Conservation (phyloP, 495 filamentous ascomycete genomes). For the Aspergillus funiculosus region DNA sequence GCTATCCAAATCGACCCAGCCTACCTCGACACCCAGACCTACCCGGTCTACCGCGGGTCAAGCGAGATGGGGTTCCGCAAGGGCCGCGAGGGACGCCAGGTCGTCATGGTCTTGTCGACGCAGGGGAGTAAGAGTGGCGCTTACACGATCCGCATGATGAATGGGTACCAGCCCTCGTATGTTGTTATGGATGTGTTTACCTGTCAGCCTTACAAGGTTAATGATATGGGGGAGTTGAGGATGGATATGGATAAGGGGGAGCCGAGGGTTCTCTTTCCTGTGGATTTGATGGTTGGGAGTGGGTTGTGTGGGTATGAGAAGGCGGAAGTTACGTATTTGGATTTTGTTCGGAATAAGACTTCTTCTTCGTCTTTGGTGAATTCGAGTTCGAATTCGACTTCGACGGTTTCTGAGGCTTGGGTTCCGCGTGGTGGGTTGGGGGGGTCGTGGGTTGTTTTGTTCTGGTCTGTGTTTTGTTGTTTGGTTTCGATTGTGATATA, state of each 20-base stretch:
- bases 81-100: constrained; percentile 48
- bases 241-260: constrained; percentile 45
- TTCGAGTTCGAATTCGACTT: neutral
- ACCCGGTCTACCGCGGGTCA: constrained; percentile 48
- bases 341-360: constrained; percentile 15
- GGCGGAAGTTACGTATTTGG: constrained; percentile 13
- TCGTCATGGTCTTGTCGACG: constrained; percentile 57
- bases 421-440: neutral
- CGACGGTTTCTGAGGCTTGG: neutral
- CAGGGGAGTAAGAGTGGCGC: constrained; percentile 40
- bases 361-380: neutral
- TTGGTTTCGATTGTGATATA: neutral
- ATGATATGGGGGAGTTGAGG: constrained; percentile 38
- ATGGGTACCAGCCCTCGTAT: constrained; percentile 32
- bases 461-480: neutral
- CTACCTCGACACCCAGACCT: constrained; percentile 48
- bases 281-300: constrained; percentile 27
- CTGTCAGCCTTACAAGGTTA: constrained; percentile 41
- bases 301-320: constrained; percentile 32
- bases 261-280: constrained; percentile 44
- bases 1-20: constrained; percentile 41
- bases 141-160: constrained; percentile 41
- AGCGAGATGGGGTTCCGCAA: constrained; percentile 59
- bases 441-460: neutral
- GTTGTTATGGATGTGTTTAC: constrained; percentile 45